Conservation (phyloP, 2,329 filamentous ascomycete genomes). For the Fusarium pseudograminearum region DNA sequence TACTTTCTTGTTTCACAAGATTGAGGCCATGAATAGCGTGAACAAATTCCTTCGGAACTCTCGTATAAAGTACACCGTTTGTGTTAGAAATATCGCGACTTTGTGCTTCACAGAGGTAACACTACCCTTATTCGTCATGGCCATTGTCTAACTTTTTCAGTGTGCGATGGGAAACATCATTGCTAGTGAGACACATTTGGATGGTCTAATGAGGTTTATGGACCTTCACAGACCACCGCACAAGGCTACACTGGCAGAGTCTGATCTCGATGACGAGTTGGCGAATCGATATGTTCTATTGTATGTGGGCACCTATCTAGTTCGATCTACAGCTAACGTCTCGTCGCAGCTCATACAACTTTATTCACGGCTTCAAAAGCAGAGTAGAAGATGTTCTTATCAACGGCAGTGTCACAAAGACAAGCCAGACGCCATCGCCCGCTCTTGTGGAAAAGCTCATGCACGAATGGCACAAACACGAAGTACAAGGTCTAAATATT, state of each 20-base stretch:
- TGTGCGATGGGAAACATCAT: slow-evolving; percentile 35
- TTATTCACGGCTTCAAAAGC: slow-evolving; percentile 43
- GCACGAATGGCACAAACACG: slow-evolving; percentile 35
- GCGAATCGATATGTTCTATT: slow-evolving; percentile 35
- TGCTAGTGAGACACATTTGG: slow-evolving; percentile 34
- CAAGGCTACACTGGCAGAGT: not conserved
- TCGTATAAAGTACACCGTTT: not conserved
- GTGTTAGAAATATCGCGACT: slow-evolving; percentile 36
- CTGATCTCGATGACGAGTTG: slow-evolving; percentile 33
- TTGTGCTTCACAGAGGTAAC: slow-evolving; percentile 38
- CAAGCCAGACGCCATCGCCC: not conserved
- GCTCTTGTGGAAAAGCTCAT: slow-evolving; percentile 20
- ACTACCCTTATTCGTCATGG: accelerated
- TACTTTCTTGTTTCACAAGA: slow-evolving; percentile 40
- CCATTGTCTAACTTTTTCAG: not conserved
- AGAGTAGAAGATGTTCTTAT: slow-evolving; percentile 29
- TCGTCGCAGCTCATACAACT: slow-evolving; percentile 31
- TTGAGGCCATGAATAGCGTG: slow-evolving; percentile 33
- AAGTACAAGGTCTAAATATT: slow-evolving; percentile 9
- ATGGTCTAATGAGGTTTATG: slow-evolving; percentile 40
- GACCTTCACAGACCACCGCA: slow-evolving; percentile 25
- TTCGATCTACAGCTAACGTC: accelerated
- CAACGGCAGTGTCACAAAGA: not conserved
- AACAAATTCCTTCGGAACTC: slow-evolving; percentile 20
- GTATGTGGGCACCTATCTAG: not conserved